Conservation (phyloP, 345 rosid species). For the Leavenworthia alabamica region DNA sequence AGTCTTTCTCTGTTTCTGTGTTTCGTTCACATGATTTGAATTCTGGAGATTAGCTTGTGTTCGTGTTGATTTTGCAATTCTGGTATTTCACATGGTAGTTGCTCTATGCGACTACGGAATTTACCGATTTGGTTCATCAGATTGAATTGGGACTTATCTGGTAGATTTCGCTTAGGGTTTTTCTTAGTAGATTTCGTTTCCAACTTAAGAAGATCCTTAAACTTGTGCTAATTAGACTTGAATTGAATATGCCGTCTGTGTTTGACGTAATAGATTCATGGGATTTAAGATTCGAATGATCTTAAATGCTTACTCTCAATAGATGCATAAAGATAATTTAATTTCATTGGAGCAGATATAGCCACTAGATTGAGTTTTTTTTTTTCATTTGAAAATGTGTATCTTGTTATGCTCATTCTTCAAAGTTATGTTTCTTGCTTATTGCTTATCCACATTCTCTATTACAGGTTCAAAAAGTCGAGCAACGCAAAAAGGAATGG, state of each 20-base stretch:
- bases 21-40: neutral
- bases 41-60: neutral
- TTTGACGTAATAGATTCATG: neutral
- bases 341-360: too few relatives aligned
- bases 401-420: neutral
- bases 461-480: conserved; percentile 75
- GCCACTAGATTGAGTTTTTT: neutral
- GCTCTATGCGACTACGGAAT: neutral
- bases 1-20: neutral
- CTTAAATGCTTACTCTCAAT: neutral
- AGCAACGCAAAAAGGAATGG: conserved; percentile 91
- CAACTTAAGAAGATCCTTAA: neutral
- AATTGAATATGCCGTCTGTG: neutral
- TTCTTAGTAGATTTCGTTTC: neutral
- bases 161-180: neutral
- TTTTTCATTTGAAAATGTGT: neutral
- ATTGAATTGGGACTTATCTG: neutral
- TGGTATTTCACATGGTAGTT: neutral
- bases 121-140: neutral
- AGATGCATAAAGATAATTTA: neutral
- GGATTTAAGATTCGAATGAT: neutral
- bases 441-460: neutral
- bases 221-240: neutral
- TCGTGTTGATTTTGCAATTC: neutral
- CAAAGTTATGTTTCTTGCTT: neutral